A percentile compares a stretch with the other conserved stretches of the same genome.
These are phyloP conservation scores for Rozella allomycis DNA, from an alignment of 371 early-diverging fungal species.

Conservation along the genomic window DNA sequence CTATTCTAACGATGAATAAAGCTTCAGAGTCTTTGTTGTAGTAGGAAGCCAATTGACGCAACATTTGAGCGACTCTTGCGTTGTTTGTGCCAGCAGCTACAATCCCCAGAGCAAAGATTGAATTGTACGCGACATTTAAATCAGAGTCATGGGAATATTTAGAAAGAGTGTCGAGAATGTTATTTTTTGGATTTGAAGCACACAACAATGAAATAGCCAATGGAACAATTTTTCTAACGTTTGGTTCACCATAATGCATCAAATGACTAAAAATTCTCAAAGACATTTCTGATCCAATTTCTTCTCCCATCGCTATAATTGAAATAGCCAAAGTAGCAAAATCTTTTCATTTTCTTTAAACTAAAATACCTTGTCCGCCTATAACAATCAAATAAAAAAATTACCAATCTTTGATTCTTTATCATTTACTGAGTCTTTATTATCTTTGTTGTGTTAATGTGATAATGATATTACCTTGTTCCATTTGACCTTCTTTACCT, in stretches of 20 bases:
- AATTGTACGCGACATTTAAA: constrained; percentile 72
- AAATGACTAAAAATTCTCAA: constrained; percentile 81
- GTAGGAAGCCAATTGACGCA: constrained; percentile 86
- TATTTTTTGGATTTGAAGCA: constrained; percentile 79
- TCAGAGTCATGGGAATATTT: constrained; percentile 94
- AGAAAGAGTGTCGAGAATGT: constrained; percentile 80
- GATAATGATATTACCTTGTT: too few relatives aligned
- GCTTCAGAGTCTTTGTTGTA: constrained; percentile 84
- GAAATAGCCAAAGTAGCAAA: constrained; percentile 91
- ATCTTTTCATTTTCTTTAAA: constrained; percentile 42
- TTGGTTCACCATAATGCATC: constrained; percentile 95
- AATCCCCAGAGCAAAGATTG: constrained; percentile 95
- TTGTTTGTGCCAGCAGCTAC: constrained; percentile 99
- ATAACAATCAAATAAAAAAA: too few relatives aligned
- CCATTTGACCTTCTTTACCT: too few relatives aligned
- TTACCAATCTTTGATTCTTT: too few relatives aligned
- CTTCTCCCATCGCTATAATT: constrained; percentile 87
- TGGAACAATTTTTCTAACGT: constrained; percentile 77
- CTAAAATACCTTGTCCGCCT: too few relatives aligned
- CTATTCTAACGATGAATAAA: constrained; percentile 79
- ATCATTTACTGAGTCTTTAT: constrained; percentile 60
- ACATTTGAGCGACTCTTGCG: constrained; percentile 87
- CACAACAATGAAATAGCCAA: constrained; percentile 84
- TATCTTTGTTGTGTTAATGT: constrained; percentile 61
- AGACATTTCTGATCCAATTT: constrained; percentile 86